Conservation (phyloP, 768 basidiomycete genomes). For the Trametes sanguinea region DNA sequence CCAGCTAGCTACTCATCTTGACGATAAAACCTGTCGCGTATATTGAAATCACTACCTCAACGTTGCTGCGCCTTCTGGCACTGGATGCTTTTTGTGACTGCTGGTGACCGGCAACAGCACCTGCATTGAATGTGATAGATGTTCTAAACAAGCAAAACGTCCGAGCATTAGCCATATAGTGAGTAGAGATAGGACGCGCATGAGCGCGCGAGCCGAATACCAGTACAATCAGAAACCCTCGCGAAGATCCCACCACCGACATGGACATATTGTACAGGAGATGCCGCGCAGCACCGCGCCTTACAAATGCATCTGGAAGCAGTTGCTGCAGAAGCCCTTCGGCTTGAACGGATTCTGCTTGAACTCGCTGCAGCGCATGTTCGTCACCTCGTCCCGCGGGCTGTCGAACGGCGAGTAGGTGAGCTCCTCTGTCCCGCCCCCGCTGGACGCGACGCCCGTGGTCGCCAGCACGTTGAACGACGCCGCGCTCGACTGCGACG, state of each 20-base stretch:
- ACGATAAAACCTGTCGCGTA: too few relatives aligned
- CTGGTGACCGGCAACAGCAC: too few relatives aligned
- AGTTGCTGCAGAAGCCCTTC: slow-evolving; percentile 66
- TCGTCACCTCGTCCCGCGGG: slow-evolving; percentile 42
- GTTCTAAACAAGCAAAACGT: too few relatives aligned
- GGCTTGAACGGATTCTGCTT: slow-evolving; percentile 69
- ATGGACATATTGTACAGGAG: neutral
- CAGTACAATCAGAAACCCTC: neutral
- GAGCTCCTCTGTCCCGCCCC: slow-evolving; percentile 20
- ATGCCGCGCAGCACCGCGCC: too few relatives aligned
- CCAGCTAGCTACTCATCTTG: too few relatives aligned
- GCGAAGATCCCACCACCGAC: neutral
- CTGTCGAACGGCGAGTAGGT: slow-evolving; percentile 65
- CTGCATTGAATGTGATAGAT: too few relatives aligned
- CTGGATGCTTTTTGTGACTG: too few relatives aligned
- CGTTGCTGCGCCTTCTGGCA: too few relatives aligned
- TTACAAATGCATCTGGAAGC: slow-evolving; percentile 52
- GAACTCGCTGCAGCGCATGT: slow-evolving; percentile 51
- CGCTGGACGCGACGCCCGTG: slow-evolving; percentile 34
- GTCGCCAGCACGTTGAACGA: slow-evolving; percentile 42
- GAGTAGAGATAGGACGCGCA: neutral
- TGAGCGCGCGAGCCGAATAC: neutral
- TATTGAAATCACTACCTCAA: too few relatives aligned
- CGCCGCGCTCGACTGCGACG: slow-evolving; percentile 32
- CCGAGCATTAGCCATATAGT: neutral